Evolutionary conservation across 805 yeast species (phyloP), one percentile per base, ranked within the genome.

Genomic region (Candida vaughaniae): DNA sequence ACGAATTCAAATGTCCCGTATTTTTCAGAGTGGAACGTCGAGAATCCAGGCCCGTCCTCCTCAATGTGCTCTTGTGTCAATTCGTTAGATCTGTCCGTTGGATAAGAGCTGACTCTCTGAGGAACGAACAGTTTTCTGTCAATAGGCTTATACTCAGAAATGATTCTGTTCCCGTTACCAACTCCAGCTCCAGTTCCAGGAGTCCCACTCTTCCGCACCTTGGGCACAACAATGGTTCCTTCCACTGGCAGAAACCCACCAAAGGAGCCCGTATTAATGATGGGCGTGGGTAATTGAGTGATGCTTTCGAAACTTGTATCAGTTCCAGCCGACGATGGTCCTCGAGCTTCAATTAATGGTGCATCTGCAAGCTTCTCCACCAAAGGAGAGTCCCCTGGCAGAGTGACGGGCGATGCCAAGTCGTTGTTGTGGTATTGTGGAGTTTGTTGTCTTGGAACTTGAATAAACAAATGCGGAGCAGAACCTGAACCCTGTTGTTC

Each of bases 251-350:
- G 39, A 33, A 44, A 46, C 17, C 31, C 43, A 4, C 45, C 29
- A 39, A 55, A 54, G 4, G 52, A 44, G 1, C 53, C 56, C 22
- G 33, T 43, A 19, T 49, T 55, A 5, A 62, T 47, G 2, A 71
- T 49, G 1, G 78, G 78, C 0, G 77, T 70, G 3, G 78, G 78
- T 14, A 73, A 51, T 33, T 64, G 72, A 1, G 74, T 60, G 11
- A 45, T 37, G 15, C 40, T 32, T 9, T 45, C 48, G 18, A 39
- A 38, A 16, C 28, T 22, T 1, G 41, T 16, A 7, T 25, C 29
- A 15, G 18, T 12, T 19, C 15, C 31, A 26, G 36, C 18, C 16
- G 38, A 18, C 4, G 38, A 26, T 17, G 25, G 25, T 16, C 31
- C 33, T 8, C n/a, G 25, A 3, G 19, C 4, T 18, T 18, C 15